Percentiles rank a stretch among this genome's conserved stretches.
phyloP scores from a whole-genome alignment of 306 rosid species.

The Urtica urens region DNA sequence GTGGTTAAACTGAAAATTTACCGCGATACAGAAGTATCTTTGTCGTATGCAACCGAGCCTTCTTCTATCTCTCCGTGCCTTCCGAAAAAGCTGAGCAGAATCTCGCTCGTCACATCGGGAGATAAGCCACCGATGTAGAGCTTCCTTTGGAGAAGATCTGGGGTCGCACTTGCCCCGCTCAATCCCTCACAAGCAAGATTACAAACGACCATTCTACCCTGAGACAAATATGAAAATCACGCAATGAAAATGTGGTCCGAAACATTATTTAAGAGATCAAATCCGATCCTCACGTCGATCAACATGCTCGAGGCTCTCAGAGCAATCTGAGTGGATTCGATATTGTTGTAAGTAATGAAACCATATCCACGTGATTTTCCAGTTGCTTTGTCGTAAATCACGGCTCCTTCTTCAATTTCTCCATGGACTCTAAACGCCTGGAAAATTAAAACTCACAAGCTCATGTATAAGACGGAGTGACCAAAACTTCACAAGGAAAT shows the following conservation, averaged over 20 bases:
- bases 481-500: too few relatives aligned
- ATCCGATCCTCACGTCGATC: constrained; percentile 50
- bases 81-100: constrained; percentile 42
- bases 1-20: constrained; percentile 6
- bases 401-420: constrained; percentile 79
- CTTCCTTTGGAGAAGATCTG: constrained; percentile 65
- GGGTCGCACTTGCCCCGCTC: constrained; percentile 44
- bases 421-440: constrained; percentile 72
- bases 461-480: background rate
- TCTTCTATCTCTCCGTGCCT: constrained; percentile 76
- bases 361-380: constrained; percentile 77
- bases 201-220: constrained; percentile 73
- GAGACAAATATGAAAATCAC: constrained; percentile 12
- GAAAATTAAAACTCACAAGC: background rate
- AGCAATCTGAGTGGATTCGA: constrained; percentile 67
- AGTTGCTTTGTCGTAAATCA: constrained; percentile 49
- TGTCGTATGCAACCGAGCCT: constrained; percentile 79
- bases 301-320: constrained; percentile 65
- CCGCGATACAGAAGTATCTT: constrained; percentile 68
- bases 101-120: constrained; percentile 60
- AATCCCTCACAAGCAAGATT: constrained; percentile 59
- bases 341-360: constrained; percentile 58
- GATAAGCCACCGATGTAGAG: constrained; percentile 68
- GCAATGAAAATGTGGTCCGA: background rate
- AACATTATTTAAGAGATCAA: background rate